These are phyloP conservation scores for Penicillium paradoxum DNA, from an alignment of 495 filamentous ascomycete genomes.

Conservation along the genomic window DNA sequence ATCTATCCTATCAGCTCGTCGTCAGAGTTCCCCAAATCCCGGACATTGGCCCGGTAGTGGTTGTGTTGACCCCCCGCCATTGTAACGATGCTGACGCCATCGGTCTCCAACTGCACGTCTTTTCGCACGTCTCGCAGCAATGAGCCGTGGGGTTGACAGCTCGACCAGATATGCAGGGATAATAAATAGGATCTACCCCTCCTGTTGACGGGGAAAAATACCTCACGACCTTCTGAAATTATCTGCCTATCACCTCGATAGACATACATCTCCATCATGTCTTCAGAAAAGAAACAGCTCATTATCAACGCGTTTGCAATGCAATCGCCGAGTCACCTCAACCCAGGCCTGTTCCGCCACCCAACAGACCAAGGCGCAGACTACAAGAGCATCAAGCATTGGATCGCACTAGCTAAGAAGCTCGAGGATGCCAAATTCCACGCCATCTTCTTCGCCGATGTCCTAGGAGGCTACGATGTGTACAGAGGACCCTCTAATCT, in stretches of 20 bases:
- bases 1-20: background rate
- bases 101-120: constrained; percentile 27
- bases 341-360: constrained; percentile 46
- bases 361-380: constrained; percentile 43
- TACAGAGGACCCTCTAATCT: constrained; percentile 55
- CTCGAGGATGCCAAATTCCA: constrained; percentile 49
- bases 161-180: constrained; percentile 1
- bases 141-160: constrained; percentile 13
- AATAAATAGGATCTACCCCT: constrained; percentile 2
- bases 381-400: constrained; percentile 46
- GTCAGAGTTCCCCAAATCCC: background rate
- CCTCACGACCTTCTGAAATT: background rate
- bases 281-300: constrained; percentile 41
- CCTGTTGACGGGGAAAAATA: background rate
- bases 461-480: constrained; percentile 58
- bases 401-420: constrained; percentile 43
- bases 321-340: constrained; percentile 46
- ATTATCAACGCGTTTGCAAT: constrained; percentile 57
- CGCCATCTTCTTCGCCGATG: constrained; percentile 53
- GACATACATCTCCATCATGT: constrained; percentile 11
- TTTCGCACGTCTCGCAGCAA: constrained; percentile 13
- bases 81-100: constrained; percentile 25
- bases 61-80: background rate
- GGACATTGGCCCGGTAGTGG: background rate
- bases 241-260: background rate